A percentile compares a stretch with the other conserved stretches of the same genome.
These are phyloP conservation scores for Aspergillus caelatus DNA, from an alignment of 2,329 filamentous ascomycete genomes.

Conservation along the genomic window DNA sequence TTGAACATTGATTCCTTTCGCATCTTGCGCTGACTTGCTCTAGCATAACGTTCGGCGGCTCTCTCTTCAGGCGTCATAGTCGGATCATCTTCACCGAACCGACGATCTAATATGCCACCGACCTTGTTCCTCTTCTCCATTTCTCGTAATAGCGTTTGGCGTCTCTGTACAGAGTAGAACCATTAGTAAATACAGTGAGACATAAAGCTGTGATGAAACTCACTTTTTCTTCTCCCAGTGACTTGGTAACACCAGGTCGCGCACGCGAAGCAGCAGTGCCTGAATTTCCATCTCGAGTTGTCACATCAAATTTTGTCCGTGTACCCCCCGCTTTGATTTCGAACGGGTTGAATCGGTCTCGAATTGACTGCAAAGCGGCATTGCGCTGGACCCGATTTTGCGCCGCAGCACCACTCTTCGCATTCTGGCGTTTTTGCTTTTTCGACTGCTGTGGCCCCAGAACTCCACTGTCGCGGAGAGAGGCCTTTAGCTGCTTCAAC, in stretches of 20 bases:
- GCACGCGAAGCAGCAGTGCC: constrained; percentile 61
- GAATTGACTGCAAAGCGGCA: constrained; percentile 79
- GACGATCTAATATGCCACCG: constrained; percentile 86
- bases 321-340: constrained; percentile 81
- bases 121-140: constrained; percentile 88
- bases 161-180: constrained; percentile 55
- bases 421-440: constrained; percentile 81
- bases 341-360: constrained; percentile 97
- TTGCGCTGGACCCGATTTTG: constrained; percentile 77
- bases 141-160: constrained; percentile 82
- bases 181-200: constrained; percentile 13
- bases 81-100: constrained; percentile 94
- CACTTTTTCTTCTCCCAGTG: constrained; percentile 81
- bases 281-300: constrained; percentile 61
- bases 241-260: constrained; percentile 81
- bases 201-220: constrained; percentile 27
- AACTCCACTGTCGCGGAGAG: constrained; percentile 84
- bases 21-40: constrained; percentile 78
- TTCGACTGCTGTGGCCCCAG: constrained; percentile 92
- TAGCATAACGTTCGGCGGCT: constrained; percentile 86
- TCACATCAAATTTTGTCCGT: constrained; percentile 83
- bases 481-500: constrained; percentile 91
- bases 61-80: constrained; percentile 91
- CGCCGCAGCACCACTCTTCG: constrained; percentile 66
- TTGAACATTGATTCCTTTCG: constrained; percentile 84